These are phyloP conservation scores for Talaromyces verruculosus DNA, from an alignment of 2,329 filamentous ascomycete genomes.

Conservation along the genomic window DNA sequence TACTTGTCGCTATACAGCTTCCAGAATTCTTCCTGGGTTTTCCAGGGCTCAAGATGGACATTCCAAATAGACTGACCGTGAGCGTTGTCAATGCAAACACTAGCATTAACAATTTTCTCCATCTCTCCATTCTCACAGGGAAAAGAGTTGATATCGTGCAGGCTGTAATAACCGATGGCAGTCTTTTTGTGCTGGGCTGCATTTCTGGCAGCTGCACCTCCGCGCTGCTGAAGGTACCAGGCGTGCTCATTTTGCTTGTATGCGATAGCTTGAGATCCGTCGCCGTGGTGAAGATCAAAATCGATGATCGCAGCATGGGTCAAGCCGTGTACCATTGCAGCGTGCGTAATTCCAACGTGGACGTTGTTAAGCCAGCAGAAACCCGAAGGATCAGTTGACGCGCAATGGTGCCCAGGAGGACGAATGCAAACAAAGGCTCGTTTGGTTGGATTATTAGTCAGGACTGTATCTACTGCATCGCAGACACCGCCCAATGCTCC, in stretches of 20 bases:
- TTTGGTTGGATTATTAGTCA: slow-evolving; percentile 62
- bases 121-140: slow-evolving; percentile 93
- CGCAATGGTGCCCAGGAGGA: slow-evolving; percentile 94
- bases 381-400: slow-evolving; percentile 81
- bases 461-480: slow-evolving; percentile 86
- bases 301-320: slow-evolving; percentile 94
- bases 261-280: slow-evolving; percentile 91
- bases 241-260: slow-evolving; percentile 85
- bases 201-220: slow-evolving; percentile 62
- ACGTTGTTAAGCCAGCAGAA: slow-evolving; percentile 99
- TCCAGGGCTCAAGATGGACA: slow-evolving; percentile 87
- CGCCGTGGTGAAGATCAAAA: slow-evolving; percentile 87
- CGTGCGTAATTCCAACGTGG: slow-evolving; percentile 93
- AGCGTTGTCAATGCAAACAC: slow-evolving; percentile 88
- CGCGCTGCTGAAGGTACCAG: slow-evolving; percentile 21
- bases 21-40: slow-evolving; percentile 83
- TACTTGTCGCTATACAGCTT: slow-evolving; percentile 79
- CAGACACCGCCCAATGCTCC: slow-evolving; percentile 89
- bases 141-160: slow-evolving; percentile 98
- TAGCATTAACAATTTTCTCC: slow-evolving; percentile 90
- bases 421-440: slow-evolving; percentile 90
- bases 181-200: slow-evolving; percentile 75
- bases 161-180: slow-evolving; percentile 89
- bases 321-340: slow-evolving; percentile 75
- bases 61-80: slow-evolving; percentile 97